These are phyloP conservation scores for Papiliotrema flavescens DNA, from an alignment of 1,284 basidiomycete species.

Conservation along the genomic window DNA sequence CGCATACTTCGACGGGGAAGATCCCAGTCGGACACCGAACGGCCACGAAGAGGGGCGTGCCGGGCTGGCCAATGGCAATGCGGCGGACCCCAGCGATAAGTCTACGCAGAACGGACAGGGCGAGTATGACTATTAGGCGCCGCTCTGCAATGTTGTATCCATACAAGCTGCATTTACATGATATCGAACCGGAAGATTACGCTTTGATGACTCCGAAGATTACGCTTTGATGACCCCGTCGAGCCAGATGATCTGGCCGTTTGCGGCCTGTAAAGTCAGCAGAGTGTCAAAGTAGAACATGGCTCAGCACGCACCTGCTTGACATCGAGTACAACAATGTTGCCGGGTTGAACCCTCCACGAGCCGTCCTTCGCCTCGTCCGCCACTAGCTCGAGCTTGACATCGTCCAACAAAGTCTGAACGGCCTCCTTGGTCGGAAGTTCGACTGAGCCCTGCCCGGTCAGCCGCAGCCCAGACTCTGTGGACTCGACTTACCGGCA, in stretches of 20 bases:
- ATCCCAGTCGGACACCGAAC: slow-evolving; percentile 25
- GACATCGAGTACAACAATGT: slow-evolving; percentile 35
- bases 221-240: slow-evolving; percentile 31
- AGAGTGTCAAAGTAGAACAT: neutral
- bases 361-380: slow-evolving; percentile 17
- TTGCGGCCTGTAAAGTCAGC: slow-evolving; percentile 24
- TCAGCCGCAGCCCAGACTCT: neutral
- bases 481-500: slow-evolving; percentile 24
- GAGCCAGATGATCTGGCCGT: slow-evolving; percentile 41
- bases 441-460: slow-evolving; percentile 15
- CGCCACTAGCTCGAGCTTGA: slow-evolving; percentile 21
- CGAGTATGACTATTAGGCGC: slow-evolving; percentile 45
- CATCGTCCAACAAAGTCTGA: slow-evolving; percentile 27
- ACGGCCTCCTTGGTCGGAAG: slow-evolving; percentile 8
- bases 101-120: slow-evolving; percentile 37
- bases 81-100: neutral
- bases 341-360: slow-evolving; percentile 36
- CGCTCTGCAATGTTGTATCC: neutral
- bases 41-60: slow-evolving; percentile 11
- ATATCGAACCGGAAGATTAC: neutral
- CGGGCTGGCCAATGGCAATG: neutral
- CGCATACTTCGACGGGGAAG: slow-evolving; percentile 46
- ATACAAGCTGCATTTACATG: slow-evolving; percentile 2
- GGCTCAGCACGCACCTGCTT: slow-evolving; percentile 27
- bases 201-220: neutral